These are phyloP conservation scores for Yamadazyma sp. DNA, from an alignment of 1,139 yeast species.

Conservation along the genomic window DNA sequence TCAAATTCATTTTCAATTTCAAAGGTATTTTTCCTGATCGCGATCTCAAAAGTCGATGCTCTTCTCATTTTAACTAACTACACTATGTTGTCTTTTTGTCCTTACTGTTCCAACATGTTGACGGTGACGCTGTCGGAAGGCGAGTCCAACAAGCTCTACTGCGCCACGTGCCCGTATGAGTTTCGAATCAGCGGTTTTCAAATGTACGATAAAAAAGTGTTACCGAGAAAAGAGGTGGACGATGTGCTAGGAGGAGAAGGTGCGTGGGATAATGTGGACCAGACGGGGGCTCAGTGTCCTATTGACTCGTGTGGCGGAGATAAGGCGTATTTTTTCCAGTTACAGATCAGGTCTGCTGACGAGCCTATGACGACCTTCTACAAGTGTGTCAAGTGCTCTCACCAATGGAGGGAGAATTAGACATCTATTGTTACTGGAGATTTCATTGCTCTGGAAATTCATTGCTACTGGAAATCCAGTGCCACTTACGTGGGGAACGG, in stretches of 20 bases:
- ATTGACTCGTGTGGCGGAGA: slow-evolving; percentile 80
- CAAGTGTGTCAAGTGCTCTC: slow-evolving; percentile 87
- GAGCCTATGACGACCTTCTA: slow-evolving; percentile 96
- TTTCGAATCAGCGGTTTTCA: slow-evolving; percentile 82
- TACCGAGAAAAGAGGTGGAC: slow-evolving; percentile 88
- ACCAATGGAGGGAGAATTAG: slow-evolving; percentile 95
- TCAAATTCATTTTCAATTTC: neutral
- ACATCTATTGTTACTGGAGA: neutral
- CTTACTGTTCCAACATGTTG: slow-evolving; percentile 88
- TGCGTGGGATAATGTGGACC: slow-evolving; percentile 98
- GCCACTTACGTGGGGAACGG: too few relatives aligned
- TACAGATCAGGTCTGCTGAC: slow-evolving; percentile 92
- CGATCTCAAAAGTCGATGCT: slow-evolving; percentile 1
- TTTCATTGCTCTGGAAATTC: neutral
- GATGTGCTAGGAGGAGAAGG: slow-evolving; percentile 97
- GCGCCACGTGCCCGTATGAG: slow-evolving; percentile 94
- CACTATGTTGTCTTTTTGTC: slow-evolving; percentile 87
- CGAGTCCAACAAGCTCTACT: slow-evolving; percentile 60
- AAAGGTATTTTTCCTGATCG: neutral
- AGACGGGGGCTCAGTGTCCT: slow-evolving; percentile 87
- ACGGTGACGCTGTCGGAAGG: slow-evolving; percentile 41
- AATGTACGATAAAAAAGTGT: slow-evolving; percentile 78
- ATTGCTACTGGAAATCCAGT: slow-evolving; percentile 1
- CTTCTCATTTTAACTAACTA: neutral
- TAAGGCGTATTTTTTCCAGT: slow-evolving; percentile 94